Evolutionary conservation across 345 rosid genomes (phyloP).

Genomic region (Populus alba): DNA sequence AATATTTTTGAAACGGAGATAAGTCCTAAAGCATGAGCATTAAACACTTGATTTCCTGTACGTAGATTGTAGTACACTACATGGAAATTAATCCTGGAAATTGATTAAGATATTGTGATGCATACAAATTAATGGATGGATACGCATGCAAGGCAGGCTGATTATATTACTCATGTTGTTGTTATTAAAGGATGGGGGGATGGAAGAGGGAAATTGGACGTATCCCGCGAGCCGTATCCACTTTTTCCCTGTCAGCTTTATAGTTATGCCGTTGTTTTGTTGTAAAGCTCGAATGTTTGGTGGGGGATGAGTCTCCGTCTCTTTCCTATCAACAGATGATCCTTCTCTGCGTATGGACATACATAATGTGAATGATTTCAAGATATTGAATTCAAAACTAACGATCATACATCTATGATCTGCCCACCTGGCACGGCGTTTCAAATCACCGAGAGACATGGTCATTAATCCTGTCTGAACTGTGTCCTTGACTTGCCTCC

Average conservation of each 20-base stretch:
- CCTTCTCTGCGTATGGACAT: conserved; percentile 35
- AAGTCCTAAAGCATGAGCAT: background rate
- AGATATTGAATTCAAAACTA: background rate
- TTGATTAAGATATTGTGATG: background rate
- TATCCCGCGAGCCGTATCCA: conserved; percentile 24
- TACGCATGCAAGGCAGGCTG: background rate
- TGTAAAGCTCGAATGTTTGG: conserved; percentile 39
- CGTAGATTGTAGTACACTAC: background rate
- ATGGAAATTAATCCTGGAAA: background rate
- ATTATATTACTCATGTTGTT: background rate
- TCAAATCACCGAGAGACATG: conserved; percentile 23
- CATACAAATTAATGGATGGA: background rate
- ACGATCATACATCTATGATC: background rate
- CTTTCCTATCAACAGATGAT: conserved; percentile 35
- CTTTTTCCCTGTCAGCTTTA: conserved; percentile 35
- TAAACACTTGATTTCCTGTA: background rate
- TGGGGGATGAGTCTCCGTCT: conserved; percentile 17
- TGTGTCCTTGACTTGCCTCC: conserved; percentile 17
- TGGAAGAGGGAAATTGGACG: conserved; percentile 6
- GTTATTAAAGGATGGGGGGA: background rate
- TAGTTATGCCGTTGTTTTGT: conserved; percentile 36
- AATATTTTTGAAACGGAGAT: too few species aligned
- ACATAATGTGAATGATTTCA: conserved; percentile 10
- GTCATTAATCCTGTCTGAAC: conserved; percentile 26
- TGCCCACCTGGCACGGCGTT: background rate